Conservation (phyloP, 2,329 filamentous ascomycete species). For the Alternaria dauci region DNA sequence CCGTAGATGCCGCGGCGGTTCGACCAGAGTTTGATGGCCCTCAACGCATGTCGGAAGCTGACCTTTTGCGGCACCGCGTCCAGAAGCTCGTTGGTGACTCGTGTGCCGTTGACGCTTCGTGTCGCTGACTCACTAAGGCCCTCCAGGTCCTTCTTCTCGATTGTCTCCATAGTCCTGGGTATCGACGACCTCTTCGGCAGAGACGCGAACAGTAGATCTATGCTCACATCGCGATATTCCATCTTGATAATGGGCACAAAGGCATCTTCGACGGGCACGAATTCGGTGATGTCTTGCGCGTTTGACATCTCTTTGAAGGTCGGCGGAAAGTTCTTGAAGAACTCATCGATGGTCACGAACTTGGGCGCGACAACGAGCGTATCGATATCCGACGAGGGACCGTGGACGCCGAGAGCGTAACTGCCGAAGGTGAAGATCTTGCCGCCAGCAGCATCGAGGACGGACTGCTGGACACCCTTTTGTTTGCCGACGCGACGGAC, state of each 20-base stretch:
- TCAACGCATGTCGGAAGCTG: slow-evolving; percentile 86
- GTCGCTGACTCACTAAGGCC: slow-evolving; percentile 88
- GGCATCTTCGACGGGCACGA: slow-evolving; percentile 86
- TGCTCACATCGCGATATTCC: slow-evolving; percentile 87
- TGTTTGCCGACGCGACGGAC: slow-evolving; percentile 80
- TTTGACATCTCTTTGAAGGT: slow-evolving; percentile 79
- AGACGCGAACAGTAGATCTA: slow-evolving; percentile 80
- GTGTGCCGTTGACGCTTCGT: slow-evolving; percentile 89
- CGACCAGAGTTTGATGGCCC: slow-evolving; percentile 96
- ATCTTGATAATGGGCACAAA: slow-evolving; percentile 98
- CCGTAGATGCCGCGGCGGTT: slow-evolving; percentile 91
- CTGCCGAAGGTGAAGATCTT: slow-evolving; percentile 97
- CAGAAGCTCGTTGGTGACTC: slow-evolving; percentile 93
- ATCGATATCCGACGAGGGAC: slow-evolving; percentile 95
- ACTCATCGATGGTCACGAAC: slow-evolving; percentile 87
- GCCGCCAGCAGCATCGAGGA: slow-evolving; percentile 84
- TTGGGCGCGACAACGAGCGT: slow-evolving; percentile 91
- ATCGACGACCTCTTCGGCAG: slow-evolving; percentile 54
- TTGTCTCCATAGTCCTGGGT: slow-evolving; percentile 71
- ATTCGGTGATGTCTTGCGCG: slow-evolving; percentile 80
- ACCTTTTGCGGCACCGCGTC: slow-evolving; percentile 86
- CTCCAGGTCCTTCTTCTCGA: slow-evolving; percentile 83
- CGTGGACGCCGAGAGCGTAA: slow-evolving; percentile 91
- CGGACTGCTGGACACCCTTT: slow-evolving; percentile 76
- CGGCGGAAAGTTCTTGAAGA: slow-evolving; percentile 87